These are phyloP conservation scores for Colletotrichum destructivum DNA, from an alignment of 2,329 filamentous ascomycete species.

Conservation along the genomic window DNA sequence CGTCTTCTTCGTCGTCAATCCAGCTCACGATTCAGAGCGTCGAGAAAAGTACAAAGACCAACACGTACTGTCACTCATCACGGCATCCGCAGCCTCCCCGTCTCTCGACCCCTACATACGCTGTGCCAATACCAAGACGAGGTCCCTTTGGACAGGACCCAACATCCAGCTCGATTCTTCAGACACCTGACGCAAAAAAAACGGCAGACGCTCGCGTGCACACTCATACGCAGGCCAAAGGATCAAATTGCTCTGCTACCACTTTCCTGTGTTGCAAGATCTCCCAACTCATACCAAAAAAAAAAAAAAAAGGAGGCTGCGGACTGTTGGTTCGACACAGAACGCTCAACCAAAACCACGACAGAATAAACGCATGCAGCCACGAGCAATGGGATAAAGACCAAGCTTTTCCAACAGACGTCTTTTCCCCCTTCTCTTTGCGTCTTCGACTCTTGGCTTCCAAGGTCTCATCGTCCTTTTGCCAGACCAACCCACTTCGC, in stretches of 20 bases:
- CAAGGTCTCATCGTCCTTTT: conserved; percentile 19
- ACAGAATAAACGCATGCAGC: conserved; percentile 29
- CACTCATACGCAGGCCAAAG: conserved; percentile 15
- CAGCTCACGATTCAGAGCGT: neutral
- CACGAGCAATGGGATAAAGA: conserved; percentile 40
- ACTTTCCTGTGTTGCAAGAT: neutral
- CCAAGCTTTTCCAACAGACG: conserved; percentile 8
- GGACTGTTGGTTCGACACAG: conserved; percentile 17
- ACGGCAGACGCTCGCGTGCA: conserved; percentile 27
- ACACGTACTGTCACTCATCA: conserved; percentile 16
- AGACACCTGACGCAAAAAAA: conserved; percentile 5
- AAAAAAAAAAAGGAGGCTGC: conserved; percentile 10
- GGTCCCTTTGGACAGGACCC: neutral
- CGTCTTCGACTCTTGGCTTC: conserved; percentile 18
- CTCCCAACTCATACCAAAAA: neutral
- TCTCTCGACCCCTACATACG: conserved; percentile 4
- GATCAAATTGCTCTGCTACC: neutral
- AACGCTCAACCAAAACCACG: conserved; percentile 1
- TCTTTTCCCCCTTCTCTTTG: neutral
- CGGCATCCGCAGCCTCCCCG: conserved; percentile 6
- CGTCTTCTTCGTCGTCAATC: conserved; percentile 11
- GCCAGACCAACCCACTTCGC: conserved; percentile 16
- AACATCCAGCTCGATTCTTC: conserved; percentile 4
- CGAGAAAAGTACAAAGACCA: neutral
- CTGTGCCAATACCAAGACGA: conserved; percentile 13